phyloP scores from a whole-genome alignment of 805 yeast genomes.

The Saccharomyces eubayanus region DNA sequence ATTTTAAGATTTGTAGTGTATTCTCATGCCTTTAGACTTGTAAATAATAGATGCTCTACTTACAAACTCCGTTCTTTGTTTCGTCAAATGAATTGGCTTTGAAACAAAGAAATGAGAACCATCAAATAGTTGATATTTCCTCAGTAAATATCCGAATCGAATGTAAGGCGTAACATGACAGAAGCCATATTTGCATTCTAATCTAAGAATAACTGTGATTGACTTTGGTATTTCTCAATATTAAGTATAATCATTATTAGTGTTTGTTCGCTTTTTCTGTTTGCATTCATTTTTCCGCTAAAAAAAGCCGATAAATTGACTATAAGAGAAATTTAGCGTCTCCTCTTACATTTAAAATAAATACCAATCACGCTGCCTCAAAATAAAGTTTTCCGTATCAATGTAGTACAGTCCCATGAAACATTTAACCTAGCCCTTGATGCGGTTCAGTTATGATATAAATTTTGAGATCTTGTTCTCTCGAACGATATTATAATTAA shows the following conservation, averaged over 20 bases:
- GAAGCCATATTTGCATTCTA: neutral
- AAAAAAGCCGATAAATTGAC: neutral
- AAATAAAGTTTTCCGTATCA: neutral
- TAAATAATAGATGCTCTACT: constrained; percentile 22
- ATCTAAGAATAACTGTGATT: neutral
- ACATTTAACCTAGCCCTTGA: neutral
- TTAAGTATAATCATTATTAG: neutral
- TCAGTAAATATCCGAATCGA: neutral
- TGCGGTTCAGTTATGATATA: neutral
- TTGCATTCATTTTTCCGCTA: neutral
- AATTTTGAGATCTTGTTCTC: neutral
- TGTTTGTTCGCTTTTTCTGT: neutral
- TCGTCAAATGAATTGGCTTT: constrained; percentile 1
- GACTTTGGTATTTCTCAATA: neutral
- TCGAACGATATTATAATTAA: neutral
- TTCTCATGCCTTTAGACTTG: constrained; percentile 39
- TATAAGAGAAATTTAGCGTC: too few relatives aligned
- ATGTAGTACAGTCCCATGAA: neutral
- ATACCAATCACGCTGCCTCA: too few relatives aligned
- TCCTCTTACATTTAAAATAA: too few relatives aligned
- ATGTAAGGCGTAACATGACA: neutral
- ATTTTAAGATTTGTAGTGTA: constrained; percentile 17
- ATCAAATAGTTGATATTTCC: neutral
- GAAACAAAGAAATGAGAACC: constrained; percentile 10
- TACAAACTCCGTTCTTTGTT: constrained; percentile 35